Conservation (phyloP, 176 grass and related monocot species). For the Carex littledalei region DNA sequence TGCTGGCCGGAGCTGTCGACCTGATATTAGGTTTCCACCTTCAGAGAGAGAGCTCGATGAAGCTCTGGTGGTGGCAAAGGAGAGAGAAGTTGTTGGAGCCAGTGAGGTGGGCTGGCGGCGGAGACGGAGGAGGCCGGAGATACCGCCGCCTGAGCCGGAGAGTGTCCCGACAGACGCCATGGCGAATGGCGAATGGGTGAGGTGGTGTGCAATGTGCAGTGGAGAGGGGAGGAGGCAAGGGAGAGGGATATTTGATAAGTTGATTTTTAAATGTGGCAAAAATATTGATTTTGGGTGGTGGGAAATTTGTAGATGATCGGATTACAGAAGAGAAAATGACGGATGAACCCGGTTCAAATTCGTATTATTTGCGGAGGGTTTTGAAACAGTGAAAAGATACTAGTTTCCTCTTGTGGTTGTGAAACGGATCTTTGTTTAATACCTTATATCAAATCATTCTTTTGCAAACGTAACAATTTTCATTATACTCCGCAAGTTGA, state of each 20-base stretch:
- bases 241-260: conserved; percentile 21
- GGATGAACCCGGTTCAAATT: not conserved
- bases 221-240: not conserved
- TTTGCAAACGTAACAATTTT: too few relatives aligned
- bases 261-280: not conserved
- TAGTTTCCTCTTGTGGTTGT: not conserved
- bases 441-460: too few relatives aligned
- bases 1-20: conserved; percentile 64
- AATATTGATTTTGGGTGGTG: conserved; percentile 33
- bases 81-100: not conserved
- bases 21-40: conserved; percentile 58
- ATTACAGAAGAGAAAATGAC: conserved; percentile 8
- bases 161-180: conserved; percentile 63
- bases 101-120: conserved; percentile 22
- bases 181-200: not conserved
- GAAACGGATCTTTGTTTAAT: not conserved
- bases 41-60: conserved; percentile 32
- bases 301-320: conserved; percentile 27
- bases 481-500: too few relatives aligned
- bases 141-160: conserved; percentile 33
- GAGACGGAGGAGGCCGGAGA: conserved; percentile 54
- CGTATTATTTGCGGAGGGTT: not conserved
- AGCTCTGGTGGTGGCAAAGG: conserved; percentile 8
- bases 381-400: not conserved
- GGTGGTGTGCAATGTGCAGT: not conserved